These are phyloP conservation scores for Curvularia hawaiiensis DNA, from an alignment of 2,329 filamentous ascomycete genomes.

Conservation along the genomic window DNA sequence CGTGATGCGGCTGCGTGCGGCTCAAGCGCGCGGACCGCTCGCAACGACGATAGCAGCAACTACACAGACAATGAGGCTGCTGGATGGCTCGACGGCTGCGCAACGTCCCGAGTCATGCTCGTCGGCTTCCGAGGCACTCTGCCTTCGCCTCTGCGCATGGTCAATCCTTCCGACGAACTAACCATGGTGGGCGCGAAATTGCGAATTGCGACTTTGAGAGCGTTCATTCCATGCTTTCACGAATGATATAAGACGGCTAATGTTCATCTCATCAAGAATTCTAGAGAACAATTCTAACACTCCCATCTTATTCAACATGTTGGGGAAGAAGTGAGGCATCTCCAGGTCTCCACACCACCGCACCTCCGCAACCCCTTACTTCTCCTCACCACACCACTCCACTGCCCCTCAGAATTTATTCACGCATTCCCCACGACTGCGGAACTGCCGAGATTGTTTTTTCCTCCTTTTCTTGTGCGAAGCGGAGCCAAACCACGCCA, in stretches of 20 bases:
- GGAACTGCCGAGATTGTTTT: slow-evolving; percentile 12
- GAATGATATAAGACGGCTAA: not conserved
- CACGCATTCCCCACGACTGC: slow-evolving; percentile 8
- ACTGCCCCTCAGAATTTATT: slow-evolving; percentile 9
- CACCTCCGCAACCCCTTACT: slow-evolving; percentile 11
- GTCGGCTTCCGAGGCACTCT: not conserved
- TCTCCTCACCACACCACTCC: slow-evolving; percentile 12
- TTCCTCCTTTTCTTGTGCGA: slow-evolving; percentile 7
- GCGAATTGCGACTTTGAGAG: not conserved
- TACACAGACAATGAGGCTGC: not conserved
- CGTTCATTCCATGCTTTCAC: not conserved
- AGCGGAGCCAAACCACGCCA: slow-evolving; percentile 8
- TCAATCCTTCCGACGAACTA: not conserved
- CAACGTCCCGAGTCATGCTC: not conserved
- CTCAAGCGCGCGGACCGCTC: not conserved
- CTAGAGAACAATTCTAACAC: not conserved
- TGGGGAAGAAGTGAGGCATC: not conserved
- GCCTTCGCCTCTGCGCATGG: not conserved
- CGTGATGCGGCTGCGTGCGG: not conserved
- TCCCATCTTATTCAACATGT: not conserved
- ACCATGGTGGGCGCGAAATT: not conserved
- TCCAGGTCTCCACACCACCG: slow-evolving; percentile 10
- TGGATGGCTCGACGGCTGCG: not conserved
- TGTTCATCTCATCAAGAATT: not conserved
- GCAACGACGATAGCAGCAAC: not conserved